Evolutionary conservation across 2,329 filamentous ascomycete genomes (phyloP).

Genomic region (Sporothrix luriei): DNA sequence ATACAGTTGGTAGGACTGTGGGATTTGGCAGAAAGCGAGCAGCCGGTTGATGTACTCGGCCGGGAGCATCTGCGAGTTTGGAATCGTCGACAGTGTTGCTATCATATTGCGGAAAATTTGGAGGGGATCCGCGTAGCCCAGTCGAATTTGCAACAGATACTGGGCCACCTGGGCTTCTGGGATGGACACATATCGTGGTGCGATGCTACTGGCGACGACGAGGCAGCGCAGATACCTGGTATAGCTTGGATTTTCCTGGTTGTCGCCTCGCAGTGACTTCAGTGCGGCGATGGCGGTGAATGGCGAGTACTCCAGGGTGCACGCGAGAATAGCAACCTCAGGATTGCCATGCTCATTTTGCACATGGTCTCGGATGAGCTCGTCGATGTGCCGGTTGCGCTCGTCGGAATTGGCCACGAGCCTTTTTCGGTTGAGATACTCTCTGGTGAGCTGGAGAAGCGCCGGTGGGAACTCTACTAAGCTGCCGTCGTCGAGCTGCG

Average conservation of each 20-base stretch:
- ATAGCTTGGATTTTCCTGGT: constrained; percentile 16
- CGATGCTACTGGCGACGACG: constrained; percentile 24
- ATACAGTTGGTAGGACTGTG: constrained; percentile 5
- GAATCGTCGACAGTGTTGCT: constrained; percentile 19
- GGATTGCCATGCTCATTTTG: constrained; percentile 22
- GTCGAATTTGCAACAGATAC: constrained; percentile 25
- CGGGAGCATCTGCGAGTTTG: constrained; percentile 29
- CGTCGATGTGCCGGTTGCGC: constrained; percentile 40
- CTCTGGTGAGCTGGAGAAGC: constrained; percentile 21
- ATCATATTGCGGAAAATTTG: constrained; percentile 28
- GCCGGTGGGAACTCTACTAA: constrained; percentile 21
- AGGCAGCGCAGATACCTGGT: constrained; percentile 31
- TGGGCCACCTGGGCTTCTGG: constrained; percentile 20
- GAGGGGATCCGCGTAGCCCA: constrained; percentile 24
- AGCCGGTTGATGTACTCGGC: constrained; percentile 32
- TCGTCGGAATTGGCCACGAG: not conserved
- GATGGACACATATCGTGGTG: constrained; percentile 24
- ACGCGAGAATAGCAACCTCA: constrained; percentile 32
- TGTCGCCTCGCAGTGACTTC: constrained; percentile 23
- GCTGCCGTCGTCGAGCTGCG: constrained; percentile 18
- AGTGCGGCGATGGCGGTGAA: constrained; percentile 21
- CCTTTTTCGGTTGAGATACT: constrained; percentile 26
- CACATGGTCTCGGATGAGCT: constrained; percentile 35
- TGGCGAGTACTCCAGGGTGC: constrained; percentile 26
- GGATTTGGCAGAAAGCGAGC: constrained; percentile 30